Percentiles rank a stretch among this genome's conserved stretches.
Evolutionary conservation across 2,329 filamentous ascomycete genomes (phyloP).

Genomic region (Alternaria sp.): DNA sequence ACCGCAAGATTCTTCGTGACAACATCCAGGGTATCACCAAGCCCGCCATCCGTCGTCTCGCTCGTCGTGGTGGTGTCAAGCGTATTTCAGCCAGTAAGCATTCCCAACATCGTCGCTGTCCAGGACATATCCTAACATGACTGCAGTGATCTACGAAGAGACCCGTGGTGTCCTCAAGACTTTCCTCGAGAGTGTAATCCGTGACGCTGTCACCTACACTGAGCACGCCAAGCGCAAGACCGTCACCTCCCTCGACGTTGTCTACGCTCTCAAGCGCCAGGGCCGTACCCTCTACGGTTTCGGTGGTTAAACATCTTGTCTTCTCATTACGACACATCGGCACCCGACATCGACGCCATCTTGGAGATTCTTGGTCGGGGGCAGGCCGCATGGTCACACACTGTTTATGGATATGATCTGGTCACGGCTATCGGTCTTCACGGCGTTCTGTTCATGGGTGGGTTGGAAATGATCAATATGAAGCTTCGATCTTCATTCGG

Average conservation of each 20-base stretch:
- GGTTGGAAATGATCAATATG: slow-evolving; percentile 39
- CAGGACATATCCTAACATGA: slow-evolving; percentile 34
- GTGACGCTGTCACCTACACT: slow-evolving; percentile 80
- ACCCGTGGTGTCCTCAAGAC: slow-evolving; percentile 80
- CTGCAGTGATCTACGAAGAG: slow-evolving; percentile 78
- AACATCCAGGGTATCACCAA: slow-evolving; percentile 66
- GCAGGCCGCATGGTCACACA: slow-evolving; percentile 30
- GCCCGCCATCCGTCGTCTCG: slow-evolving; percentile 64
- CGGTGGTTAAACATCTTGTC: slow-evolving; percentile 73
- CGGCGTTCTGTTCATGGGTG: slow-evolving; percentile 43
- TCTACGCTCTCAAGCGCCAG: slow-evolving; percentile 71
- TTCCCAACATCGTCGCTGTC: background rate
- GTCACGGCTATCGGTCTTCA: slow-evolving; percentile 41
- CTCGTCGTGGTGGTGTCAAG: slow-evolving; percentile 64
- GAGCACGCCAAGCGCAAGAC: slow-evolving; percentile 86
- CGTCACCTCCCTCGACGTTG: slow-evolving; percentile 73
- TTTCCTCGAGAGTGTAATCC: slow-evolving; percentile 80
- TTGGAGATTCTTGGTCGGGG: slow-evolving; percentile 22
- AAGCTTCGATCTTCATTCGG: slow-evolving; percentile 28
- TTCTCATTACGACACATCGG: slow-evolving; percentile 24
- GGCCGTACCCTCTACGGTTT: slow-evolving; percentile 84
- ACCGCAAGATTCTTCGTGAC: slow-evolving; percentile 65
- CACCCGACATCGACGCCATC: slow-evolving; percentile 18
- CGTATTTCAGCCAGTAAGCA: slow-evolving; percentile 61
- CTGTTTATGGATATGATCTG: slow-evolving; percentile 39